Conservation (phyloP, 2,329 filamentous ascomycete genomes). For the Paecilomyces sp. region DNA sequence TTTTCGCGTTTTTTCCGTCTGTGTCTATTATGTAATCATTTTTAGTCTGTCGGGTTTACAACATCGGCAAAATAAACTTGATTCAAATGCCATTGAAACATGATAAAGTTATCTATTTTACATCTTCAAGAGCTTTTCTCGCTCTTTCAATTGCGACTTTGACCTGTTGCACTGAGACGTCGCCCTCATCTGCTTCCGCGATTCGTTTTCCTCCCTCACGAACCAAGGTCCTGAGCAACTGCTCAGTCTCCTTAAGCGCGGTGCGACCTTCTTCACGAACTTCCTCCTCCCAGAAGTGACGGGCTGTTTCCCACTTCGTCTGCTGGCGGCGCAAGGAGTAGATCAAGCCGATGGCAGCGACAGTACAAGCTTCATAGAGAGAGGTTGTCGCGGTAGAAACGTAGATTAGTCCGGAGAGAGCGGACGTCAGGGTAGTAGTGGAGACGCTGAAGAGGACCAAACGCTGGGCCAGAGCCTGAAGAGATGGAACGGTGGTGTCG, state of each 20-base stretch:
- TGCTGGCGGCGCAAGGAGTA: conserved; percentile 53
- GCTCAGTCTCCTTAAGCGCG: conserved; percentile 49
- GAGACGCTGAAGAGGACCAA: conserved; percentile 69
- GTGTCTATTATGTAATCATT: too few relatives aligned
- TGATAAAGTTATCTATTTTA: conserved; percentile 11
- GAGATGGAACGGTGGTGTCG: conserved; percentile 58
- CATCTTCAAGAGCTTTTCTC: conserved; percentile 38
- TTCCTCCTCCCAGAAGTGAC: conserved; percentile 45
- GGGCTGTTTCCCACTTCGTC: conserved; percentile 50
- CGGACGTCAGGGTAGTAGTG: conserved; percentile 58
- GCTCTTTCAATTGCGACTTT: conserved; percentile 40
- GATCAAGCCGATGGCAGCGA: conserved; percentile 53
- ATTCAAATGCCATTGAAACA: neutral
- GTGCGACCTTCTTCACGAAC: conserved; percentile 51
- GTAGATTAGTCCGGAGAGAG: conserved; percentile 50
- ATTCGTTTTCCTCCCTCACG: conserved; percentile 34
- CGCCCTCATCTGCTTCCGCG: conserved; percentile 28
- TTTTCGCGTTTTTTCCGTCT: too few relatives aligned
- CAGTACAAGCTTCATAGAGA: conserved; percentile 51
- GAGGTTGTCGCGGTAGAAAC: conserved; percentile 42
- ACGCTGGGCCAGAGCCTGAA: conserved; percentile 66
- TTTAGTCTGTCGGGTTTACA: too few relatives aligned
- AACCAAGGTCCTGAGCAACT: conserved; percentile 41
- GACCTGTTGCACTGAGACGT: conserved; percentile 31
- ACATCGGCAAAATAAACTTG: neutral